Conservation (phyloP, 228 moss, liverwort and hornwort species). For the Sphagnum fallax region DNA sequence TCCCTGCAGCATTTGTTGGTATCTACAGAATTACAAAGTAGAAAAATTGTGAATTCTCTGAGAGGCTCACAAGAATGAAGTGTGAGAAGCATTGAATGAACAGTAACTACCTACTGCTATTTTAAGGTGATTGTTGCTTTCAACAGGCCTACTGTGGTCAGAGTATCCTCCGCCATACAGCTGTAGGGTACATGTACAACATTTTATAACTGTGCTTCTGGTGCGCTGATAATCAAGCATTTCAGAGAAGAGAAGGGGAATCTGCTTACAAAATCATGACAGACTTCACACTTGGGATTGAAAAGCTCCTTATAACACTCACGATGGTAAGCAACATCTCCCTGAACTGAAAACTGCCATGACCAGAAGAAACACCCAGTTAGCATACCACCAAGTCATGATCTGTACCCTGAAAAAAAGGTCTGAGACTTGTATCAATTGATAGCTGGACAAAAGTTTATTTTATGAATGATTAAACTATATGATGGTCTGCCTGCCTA, state of each 20-base stretch:
- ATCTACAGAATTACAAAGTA: slow-evolving; percentile 39
- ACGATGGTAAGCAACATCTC: slow-evolving; percentile 79
- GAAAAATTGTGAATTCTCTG: not conserved
- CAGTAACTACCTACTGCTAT: too few species aligned
- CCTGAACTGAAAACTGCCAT: slow-evolving; percentile 83
- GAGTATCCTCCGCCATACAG: too few species aligned
- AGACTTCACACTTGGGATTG: slow-evolving; percentile 96
- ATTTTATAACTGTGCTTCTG: too few species aligned
- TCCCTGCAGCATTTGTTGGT: slow-evolving; percentile 63
- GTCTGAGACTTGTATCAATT: too few species aligned
- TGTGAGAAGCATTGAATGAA: not conserved
- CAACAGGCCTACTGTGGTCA: too few species aligned
- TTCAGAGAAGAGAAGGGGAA: too few species aligned
- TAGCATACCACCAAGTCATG: too few species aligned
- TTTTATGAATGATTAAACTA: not conserved
- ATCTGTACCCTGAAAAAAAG: too few species aligned
- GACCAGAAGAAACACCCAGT: too few species aligned
- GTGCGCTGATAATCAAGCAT: too few species aligned
- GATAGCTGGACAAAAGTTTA: not conserved
- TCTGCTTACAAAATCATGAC: slow-evolving; percentile 51
- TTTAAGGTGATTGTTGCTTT: too few species aligned
- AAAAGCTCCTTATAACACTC: slow-evolving; percentile 92
- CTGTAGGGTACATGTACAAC: too few species aligned
- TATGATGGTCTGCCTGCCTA: not conserved
- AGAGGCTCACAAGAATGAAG: not conserved